phyloP scores from a whole-genome alignment of 495 filamentous ascomycete species.

The Talaromyces ruber region DNA sequence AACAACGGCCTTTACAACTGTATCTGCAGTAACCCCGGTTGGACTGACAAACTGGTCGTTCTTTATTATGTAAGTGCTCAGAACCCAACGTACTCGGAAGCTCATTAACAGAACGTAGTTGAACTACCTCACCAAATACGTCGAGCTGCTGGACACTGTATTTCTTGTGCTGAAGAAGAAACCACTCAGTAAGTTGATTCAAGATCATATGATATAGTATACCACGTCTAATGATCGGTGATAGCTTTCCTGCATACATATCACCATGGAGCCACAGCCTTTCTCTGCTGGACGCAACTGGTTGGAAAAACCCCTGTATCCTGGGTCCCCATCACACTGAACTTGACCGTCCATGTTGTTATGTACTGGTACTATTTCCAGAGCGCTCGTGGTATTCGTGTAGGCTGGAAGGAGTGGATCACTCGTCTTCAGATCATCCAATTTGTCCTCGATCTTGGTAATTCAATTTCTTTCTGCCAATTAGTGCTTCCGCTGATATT shows the following conservation, averaged over 20 bases:
- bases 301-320: conserved; percentile 59
- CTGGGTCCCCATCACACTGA: conserved; percentile 61
- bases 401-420: conserved; percentile 55
- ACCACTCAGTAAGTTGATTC: conserved; percentile 50
- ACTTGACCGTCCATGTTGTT: conserved; percentile 61
- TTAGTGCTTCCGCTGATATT: conserved; percentile 1
- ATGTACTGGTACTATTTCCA: conserved; percentile 63
- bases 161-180: conserved; percentile 71
- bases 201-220: neutral
- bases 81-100: neutral
- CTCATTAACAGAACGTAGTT: conserved; percentile 30
- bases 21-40: conserved; percentile 66
- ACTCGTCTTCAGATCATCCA: conserved; percentile 50
- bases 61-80: conserved; percentile 56
- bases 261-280: conserved; percentile 64
- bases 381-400: conserved; percentile 47
- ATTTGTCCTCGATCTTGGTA: conserved; percentile 51
- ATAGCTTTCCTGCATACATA: conserved; percentile 68
- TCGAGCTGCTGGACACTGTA: conserved; percentile 61
- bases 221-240: conserved; percentile 12
- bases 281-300: conserved; percentile 65
- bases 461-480: neutral
- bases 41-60: conserved; percentile 56
- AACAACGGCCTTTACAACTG: conserved; percentile 62
- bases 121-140: conserved; percentile 67